Percentiles rank a stretch among this genome's conserved stretches.
These are phyloP conservation scores for Phyllosticta citriasiana DNA, from an alignment of 2,329 filamentous ascomycete species.

Conservation along the genomic window DNA sequence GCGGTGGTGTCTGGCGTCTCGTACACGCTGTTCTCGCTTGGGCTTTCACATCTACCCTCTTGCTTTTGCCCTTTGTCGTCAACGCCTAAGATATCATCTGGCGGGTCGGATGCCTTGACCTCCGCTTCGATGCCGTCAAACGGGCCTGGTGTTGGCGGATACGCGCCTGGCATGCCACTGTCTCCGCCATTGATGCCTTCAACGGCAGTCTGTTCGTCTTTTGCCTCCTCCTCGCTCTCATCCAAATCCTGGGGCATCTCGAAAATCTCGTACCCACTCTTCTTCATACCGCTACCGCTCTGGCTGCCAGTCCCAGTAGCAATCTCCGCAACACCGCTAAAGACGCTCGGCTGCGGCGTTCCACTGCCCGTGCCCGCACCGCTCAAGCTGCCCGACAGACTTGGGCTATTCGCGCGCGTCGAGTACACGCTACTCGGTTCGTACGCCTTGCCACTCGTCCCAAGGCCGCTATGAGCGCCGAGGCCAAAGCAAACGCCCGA, in stretches of 20 bases:
- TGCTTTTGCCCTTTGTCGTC: neutral
- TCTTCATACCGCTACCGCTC: neutral
- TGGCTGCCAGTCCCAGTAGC: neutral
- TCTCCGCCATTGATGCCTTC: neutral
- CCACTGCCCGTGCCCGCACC: constrained; percentile 18
- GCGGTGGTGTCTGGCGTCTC: neutral
- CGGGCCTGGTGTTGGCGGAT: neutral
- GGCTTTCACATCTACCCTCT: neutral
- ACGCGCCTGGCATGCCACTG: constrained; percentile 1
- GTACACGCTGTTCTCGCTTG: neutral
- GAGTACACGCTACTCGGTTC: constrained; percentile 28
- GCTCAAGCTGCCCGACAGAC: neutral
- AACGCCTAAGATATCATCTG: neutral
- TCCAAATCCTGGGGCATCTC: neutral
- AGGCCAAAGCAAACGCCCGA: neutral
- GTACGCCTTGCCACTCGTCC: neutral
- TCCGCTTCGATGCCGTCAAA: neutral
- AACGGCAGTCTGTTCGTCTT: neutral
- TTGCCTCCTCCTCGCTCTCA: neutral
- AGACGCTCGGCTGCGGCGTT: constrained; percentile 13
- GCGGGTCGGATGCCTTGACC: neutral
- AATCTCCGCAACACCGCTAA: neutral
- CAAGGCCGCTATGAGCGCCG: neutral
- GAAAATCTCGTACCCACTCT: constrained; percentile 4
- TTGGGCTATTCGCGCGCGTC: constrained; percentile 26